Evolutionary conservation across 352 stramenopile genomes (phyloP).

Genomic region (Pythium rishiriense): DNA sequence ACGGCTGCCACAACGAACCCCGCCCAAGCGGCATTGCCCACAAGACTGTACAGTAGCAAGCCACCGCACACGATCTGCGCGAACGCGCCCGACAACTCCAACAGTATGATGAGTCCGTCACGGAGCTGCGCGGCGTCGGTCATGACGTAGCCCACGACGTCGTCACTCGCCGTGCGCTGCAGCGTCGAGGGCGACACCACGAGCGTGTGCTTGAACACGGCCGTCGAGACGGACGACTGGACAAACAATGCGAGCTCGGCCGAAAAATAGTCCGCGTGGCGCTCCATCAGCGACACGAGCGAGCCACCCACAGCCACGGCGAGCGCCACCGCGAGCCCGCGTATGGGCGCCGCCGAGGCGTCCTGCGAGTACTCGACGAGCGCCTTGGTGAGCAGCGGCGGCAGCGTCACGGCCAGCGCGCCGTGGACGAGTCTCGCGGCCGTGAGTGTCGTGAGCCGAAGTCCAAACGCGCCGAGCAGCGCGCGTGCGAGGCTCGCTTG

Average conservation of each 20-base stretch:
- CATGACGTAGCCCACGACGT: slow-evolving; percentile 96
- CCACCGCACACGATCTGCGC: slow-evolving; percentile 70
- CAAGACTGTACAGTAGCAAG: slow-evolving; percentile 54
- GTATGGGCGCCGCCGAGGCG: slow-evolving; percentile 38
- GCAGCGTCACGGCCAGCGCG: slow-evolving; percentile 58
- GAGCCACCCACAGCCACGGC: slow-evolving; percentile 67
- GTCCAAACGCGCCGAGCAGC: slow-evolving; percentile 50
- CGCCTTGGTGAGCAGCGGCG: slow-evolving; percentile 68
- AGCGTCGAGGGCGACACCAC: slow-evolving; percentile 67
- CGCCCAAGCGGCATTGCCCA: slow-evolving; percentile 81
- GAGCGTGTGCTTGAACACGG: slow-evolving; percentile 79
- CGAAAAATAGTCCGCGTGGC: slow-evolving; percentile 55
- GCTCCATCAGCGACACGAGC: slow-evolving; percentile 59
- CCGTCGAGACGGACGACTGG: slow-evolving; percentile 44
- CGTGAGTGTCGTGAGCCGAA: slow-evolving; percentile 46
- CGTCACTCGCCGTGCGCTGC: slow-evolving; percentile 74
- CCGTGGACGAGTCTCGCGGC: slow-evolving; percentile 70
- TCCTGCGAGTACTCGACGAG: slow-evolving; percentile 73
- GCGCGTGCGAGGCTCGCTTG: slow-evolving; percentile 52
- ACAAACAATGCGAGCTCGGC: slow-evolving; percentile 16
- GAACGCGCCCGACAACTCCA: slow-evolving; percentile 27
- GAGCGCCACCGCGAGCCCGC: slow-evolving; percentile 53
- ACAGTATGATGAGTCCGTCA: slow-evolving; percentile 36
- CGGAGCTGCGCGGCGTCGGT: slow-evolving; percentile 94
- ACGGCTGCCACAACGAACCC: slow-evolving; percentile 91